Percentiles rank a stretch among this genome's conserved stretches.
phyloP scores from a whole-genome alignment of 768 basidiomycete species.

The Phylloporus scabripes region DNA sequence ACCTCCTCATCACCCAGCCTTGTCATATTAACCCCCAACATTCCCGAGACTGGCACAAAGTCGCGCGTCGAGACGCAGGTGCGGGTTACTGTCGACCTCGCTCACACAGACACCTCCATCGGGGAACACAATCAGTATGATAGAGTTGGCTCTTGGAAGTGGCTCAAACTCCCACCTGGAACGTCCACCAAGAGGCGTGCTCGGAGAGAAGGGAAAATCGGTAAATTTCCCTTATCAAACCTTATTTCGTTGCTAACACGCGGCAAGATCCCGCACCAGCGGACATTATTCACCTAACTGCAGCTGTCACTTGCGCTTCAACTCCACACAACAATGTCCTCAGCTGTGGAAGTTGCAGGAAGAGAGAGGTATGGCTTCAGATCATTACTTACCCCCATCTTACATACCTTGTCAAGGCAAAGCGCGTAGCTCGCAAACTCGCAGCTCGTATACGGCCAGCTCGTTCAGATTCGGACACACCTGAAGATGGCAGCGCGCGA shows the following conservation, averaged over 20 bases:
- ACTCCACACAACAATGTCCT: constrained; percentile 70
- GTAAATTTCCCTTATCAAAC: constrained; percentile 34
- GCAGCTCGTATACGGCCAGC: constrained; percentile 78
- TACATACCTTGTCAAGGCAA: constrained; percentile 49
- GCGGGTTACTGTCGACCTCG: constrained; percentile 75
- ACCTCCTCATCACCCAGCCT: constrained; percentile 43
- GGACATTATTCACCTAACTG: constrained; percentile 67
- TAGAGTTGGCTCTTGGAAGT: constrained; percentile 86
- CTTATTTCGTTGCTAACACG: constrained; percentile 20
- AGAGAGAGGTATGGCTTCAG: constrained; percentile 61
- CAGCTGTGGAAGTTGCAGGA: constrained; percentile 84
- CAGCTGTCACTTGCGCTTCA: constrained; percentile 75
- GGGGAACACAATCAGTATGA: constrained; percentile 63
- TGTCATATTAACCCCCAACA: constrained; percentile 76
- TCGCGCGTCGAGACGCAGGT: constrained; percentile 95
- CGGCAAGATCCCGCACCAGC: constrained; percentile 56
- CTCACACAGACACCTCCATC: constrained; percentile 55
- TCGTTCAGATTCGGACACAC: constrained; percentile 68
- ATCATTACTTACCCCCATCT: constrained; percentile 3
- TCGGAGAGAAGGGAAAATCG: constrained; percentile 79
- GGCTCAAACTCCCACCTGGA: constrained; percentile 73
- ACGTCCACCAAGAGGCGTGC: constrained; percentile 82
- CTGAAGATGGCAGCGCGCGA: constrained; percentile 49
- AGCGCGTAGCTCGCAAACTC: constrained; percentile 84
- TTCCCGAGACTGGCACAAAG: constrained; percentile 80